A percentile compares a stretch with the other conserved stretches of the same genome.
These are phyloP conservation scores for Colletotrichum sp. DNA, from an alignment of 2,329 filamentous ascomycete genomes.

Conservation along the genomic window DNA sequence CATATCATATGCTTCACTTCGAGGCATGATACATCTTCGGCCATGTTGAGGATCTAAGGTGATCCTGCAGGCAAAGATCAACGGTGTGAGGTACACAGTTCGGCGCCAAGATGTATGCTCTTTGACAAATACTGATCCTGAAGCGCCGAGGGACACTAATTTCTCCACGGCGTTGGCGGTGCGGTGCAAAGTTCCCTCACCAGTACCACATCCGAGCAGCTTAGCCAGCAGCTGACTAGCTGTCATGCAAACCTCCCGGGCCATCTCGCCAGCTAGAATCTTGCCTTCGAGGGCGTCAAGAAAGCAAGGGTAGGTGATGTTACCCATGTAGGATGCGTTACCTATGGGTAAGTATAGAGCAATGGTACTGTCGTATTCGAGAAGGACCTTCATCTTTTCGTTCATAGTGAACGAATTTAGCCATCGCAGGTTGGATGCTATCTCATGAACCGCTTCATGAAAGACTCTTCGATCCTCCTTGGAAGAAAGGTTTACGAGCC, in stretches of 20 bases:
- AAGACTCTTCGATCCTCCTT: neutral
- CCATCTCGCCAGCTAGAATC: neutral
- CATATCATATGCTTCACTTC: neutral
- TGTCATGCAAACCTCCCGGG: neutral
- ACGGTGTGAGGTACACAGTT: neutral
- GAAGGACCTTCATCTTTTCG: neutral
- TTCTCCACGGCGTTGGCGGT: neutral
- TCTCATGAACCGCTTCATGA: neutral
- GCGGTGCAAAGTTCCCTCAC: neutral
- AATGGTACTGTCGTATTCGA: neutral
- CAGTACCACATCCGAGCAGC: neutral
- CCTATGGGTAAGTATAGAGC: neutral
- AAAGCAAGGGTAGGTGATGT: neutral
- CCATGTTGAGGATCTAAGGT: neutral
- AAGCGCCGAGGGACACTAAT: neutral
- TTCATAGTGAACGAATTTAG: neutral
- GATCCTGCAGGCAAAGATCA: neutral
- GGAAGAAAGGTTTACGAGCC: neutral
- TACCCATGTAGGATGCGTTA: neutral
- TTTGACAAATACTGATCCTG: neutral
- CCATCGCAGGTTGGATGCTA: no score
- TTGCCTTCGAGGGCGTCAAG: neutral
- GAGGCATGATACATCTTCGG: neutral
- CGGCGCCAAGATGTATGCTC: neutral
- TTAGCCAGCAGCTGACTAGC: neutral